Percentiles rank a stretch among this genome's conserved stretches.
Evolutionary conservation across 208 protist genomes (phyloP).

Genomic region (Novymonas esmeraldas): DNA sequence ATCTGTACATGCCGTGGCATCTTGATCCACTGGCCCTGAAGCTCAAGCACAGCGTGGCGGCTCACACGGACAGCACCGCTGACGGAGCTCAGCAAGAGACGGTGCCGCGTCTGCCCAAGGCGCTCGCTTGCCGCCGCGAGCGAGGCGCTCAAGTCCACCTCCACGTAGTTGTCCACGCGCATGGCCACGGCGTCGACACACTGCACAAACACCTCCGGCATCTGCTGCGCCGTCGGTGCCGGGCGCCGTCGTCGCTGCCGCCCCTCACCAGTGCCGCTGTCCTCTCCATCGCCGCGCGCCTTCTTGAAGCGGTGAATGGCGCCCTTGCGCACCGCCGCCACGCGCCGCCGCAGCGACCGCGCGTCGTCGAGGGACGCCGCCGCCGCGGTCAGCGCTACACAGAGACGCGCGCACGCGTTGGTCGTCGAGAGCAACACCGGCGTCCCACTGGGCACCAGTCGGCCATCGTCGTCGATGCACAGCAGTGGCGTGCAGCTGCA

Average conservation of each 20-base stretch:
- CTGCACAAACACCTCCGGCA: slow-evolving; percentile 17
- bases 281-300: not conserved
- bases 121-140: slow-evolving; percentile 38
- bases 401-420: slow-evolving; percentile 31
- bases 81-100: slow-evolving; percentile 45
- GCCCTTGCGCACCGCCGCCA: slow-evolving; percentile 26
- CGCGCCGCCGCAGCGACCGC: slow-evolving; percentile 14
- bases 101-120: slow-evolving; percentile 31
- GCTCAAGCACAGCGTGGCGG: slow-evolving; percentile 33
- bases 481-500: slow-evolving; percentile 15
- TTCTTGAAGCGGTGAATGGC: slow-evolving; percentile 26
- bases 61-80: slow-evolving; percentile 52
- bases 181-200: slow-evolving; percentile 45
- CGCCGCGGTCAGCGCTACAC: slow-evolving; percentile 25
- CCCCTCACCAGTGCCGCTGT: not conserved
- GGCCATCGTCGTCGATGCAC: slow-evolving; percentile 17
- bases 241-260: not conserved
- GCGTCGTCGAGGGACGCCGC: not conserved
- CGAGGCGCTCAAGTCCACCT: slow-evolving; percentile 66
- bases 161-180: slow-evolving; percentile 63
- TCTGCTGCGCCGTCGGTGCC: slow-evolving; percentile 3
- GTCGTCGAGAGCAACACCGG: slow-evolving; percentile 37
- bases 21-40: slow-evolving; percentile 71
- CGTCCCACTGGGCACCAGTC: not conserved
- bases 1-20: slow-evolving; percentile 27